Evolutionary conservation across 1,284 basidiomycete species (phyloP).

Genomic region (Tylopilus orsonianus): DNA sequence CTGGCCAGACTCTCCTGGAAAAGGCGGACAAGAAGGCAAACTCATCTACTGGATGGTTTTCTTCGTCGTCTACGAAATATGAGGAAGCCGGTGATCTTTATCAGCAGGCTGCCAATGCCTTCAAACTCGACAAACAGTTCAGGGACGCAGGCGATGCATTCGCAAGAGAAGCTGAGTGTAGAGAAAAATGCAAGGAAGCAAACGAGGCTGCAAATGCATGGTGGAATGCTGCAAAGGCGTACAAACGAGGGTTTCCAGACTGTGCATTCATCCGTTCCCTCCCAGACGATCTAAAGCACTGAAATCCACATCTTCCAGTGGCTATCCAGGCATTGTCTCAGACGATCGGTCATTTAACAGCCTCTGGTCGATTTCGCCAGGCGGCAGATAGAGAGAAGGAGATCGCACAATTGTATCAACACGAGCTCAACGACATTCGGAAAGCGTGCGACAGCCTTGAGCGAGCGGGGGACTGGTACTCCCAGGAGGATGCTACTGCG

Average conservation of each 20-base stretch:
- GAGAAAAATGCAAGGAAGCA: conserved; percentile 80
- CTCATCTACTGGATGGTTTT: conserved; percentile 85
- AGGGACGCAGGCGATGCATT: conserved; percentile 89
- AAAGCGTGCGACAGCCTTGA: conserved; percentile 91
- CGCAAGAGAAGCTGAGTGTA: conserved; percentile 87
- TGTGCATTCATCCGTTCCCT: conserved; percentile 42
- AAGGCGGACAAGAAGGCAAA: conserved; percentile 92
- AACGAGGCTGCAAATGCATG: conserved; percentile 96
- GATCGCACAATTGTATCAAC: conserved; percentile 90
- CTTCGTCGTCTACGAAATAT: conserved; percentile 75
- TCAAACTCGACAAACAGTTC: conserved; percentile 93
- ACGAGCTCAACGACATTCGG: conserved; percentile 70
- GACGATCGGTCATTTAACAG: conserved; percentile 82
- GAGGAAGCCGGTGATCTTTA: conserved; percentile 95
- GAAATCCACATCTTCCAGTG: conserved; percentile 50
- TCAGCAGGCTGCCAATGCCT: conserved; percentile 92
- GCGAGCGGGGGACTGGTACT: conserved; percentile 96
- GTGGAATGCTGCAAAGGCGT: conserved; percentile 95
- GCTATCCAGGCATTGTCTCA: conserved; percentile 89
- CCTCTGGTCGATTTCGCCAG: conserved; percentile 91
- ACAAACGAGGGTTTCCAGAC: conserved; percentile 84
- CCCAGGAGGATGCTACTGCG: conserved; percentile 95
- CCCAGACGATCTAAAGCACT: conserved; percentile 11
- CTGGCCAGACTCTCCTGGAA: conserved; percentile 67
- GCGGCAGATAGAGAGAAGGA: conserved; percentile 98